phyloP scores from a whole-genome alignment of 2,329 filamentous ascomycete species.

The Penicillium carneum region DNA sequence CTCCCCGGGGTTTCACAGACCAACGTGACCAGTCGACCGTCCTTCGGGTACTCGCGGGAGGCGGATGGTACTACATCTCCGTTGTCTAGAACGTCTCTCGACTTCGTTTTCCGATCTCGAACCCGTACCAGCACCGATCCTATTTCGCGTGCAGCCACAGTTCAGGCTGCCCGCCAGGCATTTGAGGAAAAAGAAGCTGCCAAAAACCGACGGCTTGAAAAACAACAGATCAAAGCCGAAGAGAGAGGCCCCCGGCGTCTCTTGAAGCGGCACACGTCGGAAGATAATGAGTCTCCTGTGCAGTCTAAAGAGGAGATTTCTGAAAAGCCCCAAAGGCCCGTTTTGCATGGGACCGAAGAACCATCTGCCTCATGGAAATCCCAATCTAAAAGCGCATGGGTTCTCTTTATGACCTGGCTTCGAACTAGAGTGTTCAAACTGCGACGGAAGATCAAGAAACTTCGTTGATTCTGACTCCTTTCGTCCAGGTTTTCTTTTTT shows the following conservation, averaged over 20 bases:
- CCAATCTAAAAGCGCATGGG: constrained; percentile 55
- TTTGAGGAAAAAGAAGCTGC: constrained; percentile 67
- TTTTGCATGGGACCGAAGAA: constrained; percentile 13
- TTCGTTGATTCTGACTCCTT: constrained; percentile 27
- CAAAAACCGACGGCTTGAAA: constrained; percentile 62
- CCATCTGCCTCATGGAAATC: constrained; percentile 41
- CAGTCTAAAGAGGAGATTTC: constrained; percentile 30
- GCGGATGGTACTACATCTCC: constrained; percentile 61
- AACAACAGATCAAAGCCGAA: constrained; percentile 59
- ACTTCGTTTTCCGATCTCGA: constrained; percentile 62
- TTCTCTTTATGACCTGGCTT: constrained; percentile 64
- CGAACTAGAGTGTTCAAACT: constrained; percentile 63
- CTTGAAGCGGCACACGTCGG: constrained; percentile 46
- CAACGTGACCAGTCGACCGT: constrained; percentile 58
- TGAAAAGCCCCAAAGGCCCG: constrained; percentile 29
- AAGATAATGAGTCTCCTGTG: constrained; percentile 21
- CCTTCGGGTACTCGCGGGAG: constrained; percentile 58
- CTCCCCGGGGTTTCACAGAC: constrained; percentile 61
- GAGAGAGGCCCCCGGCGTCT: constrained; percentile 54
- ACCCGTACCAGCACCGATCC: constrained; percentile 61
- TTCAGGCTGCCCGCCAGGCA: constrained; percentile 63
- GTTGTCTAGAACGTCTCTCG: constrained; percentile 63
- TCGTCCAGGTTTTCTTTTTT: constrained; percentile 34
- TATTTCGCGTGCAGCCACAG: constrained; percentile 62
- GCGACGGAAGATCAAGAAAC: constrained; percentile 46